These are phyloP conservation scores for Graphium sp. DNA, from an alignment of 2,329 filamentous ascomycete genomes.

Conservation along the genomic window DNA sequence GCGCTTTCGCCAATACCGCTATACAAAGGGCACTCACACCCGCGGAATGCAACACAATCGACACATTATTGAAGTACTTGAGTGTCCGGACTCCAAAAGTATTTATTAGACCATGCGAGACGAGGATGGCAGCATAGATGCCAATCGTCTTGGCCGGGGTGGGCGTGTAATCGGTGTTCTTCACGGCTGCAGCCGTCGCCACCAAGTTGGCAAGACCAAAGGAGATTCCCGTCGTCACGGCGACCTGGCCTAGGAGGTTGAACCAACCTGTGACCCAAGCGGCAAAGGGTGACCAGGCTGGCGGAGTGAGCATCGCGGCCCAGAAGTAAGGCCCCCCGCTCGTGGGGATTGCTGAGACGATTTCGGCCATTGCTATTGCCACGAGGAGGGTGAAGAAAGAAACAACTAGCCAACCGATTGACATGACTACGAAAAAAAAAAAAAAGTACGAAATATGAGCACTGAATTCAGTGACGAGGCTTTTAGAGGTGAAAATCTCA, in stretches of 20 bases:
- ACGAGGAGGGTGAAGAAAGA: slow-evolving; percentile 28
- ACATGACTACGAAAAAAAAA: slow-evolving; percentile 22
- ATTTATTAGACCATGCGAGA: slow-evolving; percentile 36
- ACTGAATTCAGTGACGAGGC: neutral
- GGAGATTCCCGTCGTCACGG: slow-evolving; percentile 22
- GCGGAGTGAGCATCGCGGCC: slow-evolving; percentile 37
- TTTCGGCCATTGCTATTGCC: slow-evolving; percentile 35
- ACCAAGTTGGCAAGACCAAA: slow-evolving; percentile 21
- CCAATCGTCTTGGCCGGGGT: slow-evolving; percentile 25
- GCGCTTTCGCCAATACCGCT: slow-evolving; percentile 38
- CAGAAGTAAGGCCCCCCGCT: slow-evolving; percentile 44
- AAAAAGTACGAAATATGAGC: neutral
- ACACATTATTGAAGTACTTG: slow-evolving; percentile 37
- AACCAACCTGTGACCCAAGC: slow-evolving; percentile 20
- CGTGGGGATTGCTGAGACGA: slow-evolving; percentile 41
- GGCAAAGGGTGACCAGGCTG: slow-evolving; percentile 5
- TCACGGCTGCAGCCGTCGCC: slow-evolving; percentile 17
- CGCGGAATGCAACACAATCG: slow-evolving; percentile 34
- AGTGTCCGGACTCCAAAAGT: slow-evolving; percentile 39
- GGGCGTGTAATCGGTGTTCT: slow-evolving; percentile 15
- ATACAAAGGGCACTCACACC: slow-evolving; percentile 35
- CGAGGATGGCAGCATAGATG: slow-evolving; percentile 40
- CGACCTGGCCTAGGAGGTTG: slow-evolving; percentile 22
- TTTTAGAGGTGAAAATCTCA: neutral
- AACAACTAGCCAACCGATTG: slow-evolving; percentile 33